A percentile compares a stretch with the other conserved stretches of the same genome.
Conservation (phyloP, 352 stramenopile species). For the Phytophthora aleatoria region DNA sequence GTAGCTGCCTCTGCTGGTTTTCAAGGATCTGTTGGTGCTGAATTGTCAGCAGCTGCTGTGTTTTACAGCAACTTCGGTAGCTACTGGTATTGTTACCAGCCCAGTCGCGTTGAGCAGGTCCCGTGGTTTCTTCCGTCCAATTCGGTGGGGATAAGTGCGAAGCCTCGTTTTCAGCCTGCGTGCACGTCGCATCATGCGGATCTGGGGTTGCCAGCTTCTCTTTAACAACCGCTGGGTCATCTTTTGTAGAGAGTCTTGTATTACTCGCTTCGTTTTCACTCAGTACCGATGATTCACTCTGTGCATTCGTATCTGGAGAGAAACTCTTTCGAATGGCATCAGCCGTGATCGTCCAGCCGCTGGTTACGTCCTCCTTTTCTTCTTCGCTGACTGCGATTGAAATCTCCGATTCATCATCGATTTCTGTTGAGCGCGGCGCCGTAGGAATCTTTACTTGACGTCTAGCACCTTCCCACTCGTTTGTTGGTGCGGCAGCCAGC, state of each 20-base stretch:
- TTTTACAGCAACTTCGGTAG: constrained; percentile 60
- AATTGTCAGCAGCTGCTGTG: constrained; percentile 67
- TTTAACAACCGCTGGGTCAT: not conserved
- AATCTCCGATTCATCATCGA: not conserved
- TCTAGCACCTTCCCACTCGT: constrained; percentile 46
- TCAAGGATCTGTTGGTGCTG: constrained; percentile 83
- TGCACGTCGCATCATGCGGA: constrained; percentile 2
- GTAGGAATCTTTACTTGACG: constrained; percentile 40
- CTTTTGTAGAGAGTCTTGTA: not conserved
- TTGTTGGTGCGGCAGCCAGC: constrained; percentile 37
- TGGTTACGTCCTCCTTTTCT: constrained; percentile 17
- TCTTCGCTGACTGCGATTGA: constrained; percentile 10
- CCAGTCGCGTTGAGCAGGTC: constrained; percentile 8
- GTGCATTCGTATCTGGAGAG: constrained; percentile 6
- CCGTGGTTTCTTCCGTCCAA: constrained; percentile 4
- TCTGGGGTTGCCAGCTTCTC: constrained; percentile 9
- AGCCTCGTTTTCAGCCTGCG: constrained; percentile 1
- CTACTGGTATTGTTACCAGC: constrained; percentile 16
- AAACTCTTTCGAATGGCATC: constrained; percentile 17
- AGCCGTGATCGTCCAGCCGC: constrained; percentile 35
- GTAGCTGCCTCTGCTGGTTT: constrained; percentile 72
- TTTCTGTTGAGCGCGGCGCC: constrained; percentile 6
- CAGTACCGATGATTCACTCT: constrained; percentile 3
- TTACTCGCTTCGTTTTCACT: constrained; percentile 11
- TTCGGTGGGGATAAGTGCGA: constrained; percentile 6